A percentile compares a stretch with the other conserved stretches of the same genome.
phyloP scores from a whole-genome alignment of 148 eudicot species.

The Pouteria glomerata region DNA sequence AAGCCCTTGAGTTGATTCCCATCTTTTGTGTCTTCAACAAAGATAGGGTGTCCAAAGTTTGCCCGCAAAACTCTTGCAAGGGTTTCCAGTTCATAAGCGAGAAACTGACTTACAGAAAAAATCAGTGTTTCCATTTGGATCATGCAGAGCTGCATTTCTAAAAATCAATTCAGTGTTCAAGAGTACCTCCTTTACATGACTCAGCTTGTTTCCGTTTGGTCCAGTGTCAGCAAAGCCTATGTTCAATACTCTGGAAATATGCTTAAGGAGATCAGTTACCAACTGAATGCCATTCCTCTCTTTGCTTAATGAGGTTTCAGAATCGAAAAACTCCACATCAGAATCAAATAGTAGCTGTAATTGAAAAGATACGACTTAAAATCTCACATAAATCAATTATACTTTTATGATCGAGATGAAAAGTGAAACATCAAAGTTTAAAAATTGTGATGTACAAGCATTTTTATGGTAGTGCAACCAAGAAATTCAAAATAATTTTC shows the following conservation, averaged over 20 bases:
- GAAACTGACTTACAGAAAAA: constrained; percentile 60
- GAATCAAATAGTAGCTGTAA: constrained; percentile 19
- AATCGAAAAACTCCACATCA: constrained; percentile 45
- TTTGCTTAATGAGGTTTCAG: constrained; percentile 40
- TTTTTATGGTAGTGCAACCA: too few relatives aligned
- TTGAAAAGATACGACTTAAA: too few relatives aligned
- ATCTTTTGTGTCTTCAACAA: constrained; percentile 38
- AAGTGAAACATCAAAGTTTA: too few relatives aligned
- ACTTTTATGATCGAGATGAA: too few relatives aligned
- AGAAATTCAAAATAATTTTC: too few relatives aligned
- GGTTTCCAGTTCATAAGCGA: constrained; percentile 55
- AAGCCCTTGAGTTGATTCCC: constrained; percentile 51
- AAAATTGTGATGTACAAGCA: too few relatives aligned
- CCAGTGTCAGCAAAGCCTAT: constrained; percentile 28
- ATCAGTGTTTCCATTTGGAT: constrained; percentile 22
- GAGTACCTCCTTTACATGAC: constrained; percentile 48
- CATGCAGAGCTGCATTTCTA: constrained; percentile 22
- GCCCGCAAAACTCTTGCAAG: constrained; percentile 50
- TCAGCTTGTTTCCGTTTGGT: constrained; percentile 40
- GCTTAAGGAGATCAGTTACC: constrained; percentile 36
- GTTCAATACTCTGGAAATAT: constrained; percentile 47
- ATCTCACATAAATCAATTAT: too few relatives aligned
- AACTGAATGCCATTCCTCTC: constrained; percentile 9
- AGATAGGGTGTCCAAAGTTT: constrained; percentile 32
- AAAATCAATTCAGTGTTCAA: constrained; percentile 53